Evolutionary conservation across 257 asterid genomes (phyloP).

Genomic region (Avicennia marina): DNA sequence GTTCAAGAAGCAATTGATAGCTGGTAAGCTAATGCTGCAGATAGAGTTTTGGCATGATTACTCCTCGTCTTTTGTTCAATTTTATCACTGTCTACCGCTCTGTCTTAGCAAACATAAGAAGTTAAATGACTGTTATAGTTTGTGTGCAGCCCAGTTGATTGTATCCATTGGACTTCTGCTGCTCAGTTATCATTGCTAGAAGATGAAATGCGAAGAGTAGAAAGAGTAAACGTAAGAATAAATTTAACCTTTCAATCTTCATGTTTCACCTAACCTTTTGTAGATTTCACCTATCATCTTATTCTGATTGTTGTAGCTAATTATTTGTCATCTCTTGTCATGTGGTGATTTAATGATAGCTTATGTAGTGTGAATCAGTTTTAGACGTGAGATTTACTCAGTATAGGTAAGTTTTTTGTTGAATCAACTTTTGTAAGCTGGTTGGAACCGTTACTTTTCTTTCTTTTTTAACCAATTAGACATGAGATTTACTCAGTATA

Average conservation of each 20-base stretch:
- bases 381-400: background rate
- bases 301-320: background rate
- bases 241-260: background rate
- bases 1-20: constrained; percentile 91
- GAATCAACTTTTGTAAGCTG: background rate
- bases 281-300: constrained; percentile 5
- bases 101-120: background rate
- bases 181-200: constrained; percentile 91
- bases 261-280: background rate
- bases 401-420: background rate
- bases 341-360: background rate
- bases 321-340: background rate
- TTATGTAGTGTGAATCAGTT: background rate
- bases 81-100: background rate
- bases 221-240: constrained; percentile 86
- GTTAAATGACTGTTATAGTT: constrained; percentile 15
- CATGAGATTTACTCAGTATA: background rate
- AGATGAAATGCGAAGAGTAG: constrained; percentile 98
- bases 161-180: constrained; percentile 97
- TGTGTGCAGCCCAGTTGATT: constrained; percentile 93
- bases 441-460: no score
- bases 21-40: constrained; percentile 52
- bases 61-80: background rate
- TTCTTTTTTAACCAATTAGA: no score
- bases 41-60: no score